phyloP scores from a whole-genome alignment of 441 rosid genomes.

The Theobroma grandiflorum region DNA sequence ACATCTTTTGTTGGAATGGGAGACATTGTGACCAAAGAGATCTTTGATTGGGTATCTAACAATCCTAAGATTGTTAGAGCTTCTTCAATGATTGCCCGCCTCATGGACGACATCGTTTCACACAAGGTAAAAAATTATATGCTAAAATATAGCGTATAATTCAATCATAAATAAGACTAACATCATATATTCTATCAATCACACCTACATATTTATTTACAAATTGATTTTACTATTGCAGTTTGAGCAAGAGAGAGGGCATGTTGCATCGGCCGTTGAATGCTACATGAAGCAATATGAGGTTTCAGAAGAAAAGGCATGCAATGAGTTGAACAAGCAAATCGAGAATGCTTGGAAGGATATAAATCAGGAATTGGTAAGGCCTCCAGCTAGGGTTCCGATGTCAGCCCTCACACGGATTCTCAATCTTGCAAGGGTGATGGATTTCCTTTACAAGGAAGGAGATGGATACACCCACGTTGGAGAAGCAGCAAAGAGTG shows the following conservation, averaged over 20 bases:
- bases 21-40: conserved; percentile 29
- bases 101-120: conserved; percentile 34
- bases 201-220: too few species aligned
- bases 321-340: conserved; percentile 23
- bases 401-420: conserved; percentile 14
- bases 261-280: conserved; percentile 32
- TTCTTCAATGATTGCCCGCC: conserved; percentile 7
- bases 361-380: conserved; percentile 32
- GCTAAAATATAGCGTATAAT: too few species aligned
- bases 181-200: too few species aligned
- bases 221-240: conserved; percentile 14
- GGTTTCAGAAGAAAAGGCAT: conserved; percentile 32
- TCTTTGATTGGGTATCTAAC: conserved; percentile 38
- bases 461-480: conserved; percentile 29
- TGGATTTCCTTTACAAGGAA: conserved; percentile 22
- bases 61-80: conserved; percentile 31
- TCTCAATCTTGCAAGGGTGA: conserved; percentile 26
- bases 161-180: too few species aligned
- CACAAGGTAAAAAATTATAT: conserved; percentile 31
- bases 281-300: conserved; percentile 36
- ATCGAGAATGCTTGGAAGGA: conserved; percentile 36
- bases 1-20: conserved; percentile 28
- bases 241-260: conserved; percentile 40
- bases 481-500: too few species aligned
- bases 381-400: conserved; percentile 19